A percentile compares a stretch with the other conserved stretches of the same genome.
Evolutionary conservation across 139 green algal genomes (phyloP).

Genomic region (Picochlorum sp.): DNA sequence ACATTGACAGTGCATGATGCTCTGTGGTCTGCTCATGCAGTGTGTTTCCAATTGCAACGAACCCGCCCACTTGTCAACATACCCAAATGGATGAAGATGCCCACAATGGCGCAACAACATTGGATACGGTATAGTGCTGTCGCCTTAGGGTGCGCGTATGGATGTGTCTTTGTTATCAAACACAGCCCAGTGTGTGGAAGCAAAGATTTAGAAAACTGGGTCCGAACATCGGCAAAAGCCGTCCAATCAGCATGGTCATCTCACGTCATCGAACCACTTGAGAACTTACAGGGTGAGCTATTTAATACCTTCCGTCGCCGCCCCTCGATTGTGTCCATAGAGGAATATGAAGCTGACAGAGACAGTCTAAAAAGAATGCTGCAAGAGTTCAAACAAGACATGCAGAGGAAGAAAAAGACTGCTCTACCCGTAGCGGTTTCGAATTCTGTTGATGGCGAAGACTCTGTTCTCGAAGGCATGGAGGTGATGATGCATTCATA

Average conservation of each 20-base stretch:
- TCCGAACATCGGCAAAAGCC: neutral
- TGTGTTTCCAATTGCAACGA: neutral
- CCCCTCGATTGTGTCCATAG: slow-evolving; percentile 42
- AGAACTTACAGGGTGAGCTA: slow-evolving; percentile 58
- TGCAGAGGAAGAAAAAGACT: slow-evolving; percentile 6
- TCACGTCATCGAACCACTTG: slow-evolving; percentile 62
- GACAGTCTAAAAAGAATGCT: slow-evolving; percentile 73
- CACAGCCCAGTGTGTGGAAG: slow-evolving; percentile 67
- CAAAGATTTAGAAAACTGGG: slow-evolving; percentile 63
- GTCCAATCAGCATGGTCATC: slow-evolving; percentile 20
- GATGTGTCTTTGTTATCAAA: slow-evolving; percentile 44
- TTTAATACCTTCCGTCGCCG: slow-evolving; percentile 66
- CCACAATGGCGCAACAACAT: slow-evolving; percentile 45
- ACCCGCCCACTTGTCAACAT: slow-evolving; percentile 18
- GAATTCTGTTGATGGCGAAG: neutral
- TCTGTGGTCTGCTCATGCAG: neutral
- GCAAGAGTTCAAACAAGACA: slow-evolving; percentile 54
- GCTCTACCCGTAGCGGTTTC: neutral
- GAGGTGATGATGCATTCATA: slow-evolving; percentile 63
- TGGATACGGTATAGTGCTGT: slow-evolving; percentile 58
- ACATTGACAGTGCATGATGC: neutral
- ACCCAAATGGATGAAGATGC: slow-evolving; percentile 34
- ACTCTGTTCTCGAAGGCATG: slow-evolving; percentile 48
- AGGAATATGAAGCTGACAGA: slow-evolving; percentile 63
- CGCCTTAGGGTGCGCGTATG: slow-evolving; percentile 11